Evolutionary conservation across 441 rosid species (phyloP).

Genomic region (Breynia disticha): DNA sequence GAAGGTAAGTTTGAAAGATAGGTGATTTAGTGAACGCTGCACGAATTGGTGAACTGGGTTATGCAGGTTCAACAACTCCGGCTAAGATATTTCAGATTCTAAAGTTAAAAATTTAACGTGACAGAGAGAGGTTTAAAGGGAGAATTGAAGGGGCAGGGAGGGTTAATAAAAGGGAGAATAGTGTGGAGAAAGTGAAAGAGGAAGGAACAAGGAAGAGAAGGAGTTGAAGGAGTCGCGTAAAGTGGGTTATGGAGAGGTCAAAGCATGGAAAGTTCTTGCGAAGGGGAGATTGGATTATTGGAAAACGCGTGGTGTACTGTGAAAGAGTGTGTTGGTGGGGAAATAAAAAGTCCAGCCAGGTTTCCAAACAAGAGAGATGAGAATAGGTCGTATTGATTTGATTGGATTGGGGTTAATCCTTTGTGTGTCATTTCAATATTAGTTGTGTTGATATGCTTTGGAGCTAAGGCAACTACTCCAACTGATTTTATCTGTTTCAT

Average conservation of each 20-base stretch:
- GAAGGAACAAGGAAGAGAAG: neutral
- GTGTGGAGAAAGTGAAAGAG: neutral
- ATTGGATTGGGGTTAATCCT: neutral
- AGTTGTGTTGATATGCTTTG: neutral
- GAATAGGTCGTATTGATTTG: slow-evolving; percentile 9
- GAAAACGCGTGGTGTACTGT: neutral
- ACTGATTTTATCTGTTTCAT: neutral
- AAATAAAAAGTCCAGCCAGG: neutral
- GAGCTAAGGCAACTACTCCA: neutral
- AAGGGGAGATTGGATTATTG: no score
- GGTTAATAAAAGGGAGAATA: neutral
- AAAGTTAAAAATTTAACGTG: no score
- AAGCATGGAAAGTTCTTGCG: neutral
- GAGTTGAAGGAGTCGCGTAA: no score
- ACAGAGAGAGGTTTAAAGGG: neutral
- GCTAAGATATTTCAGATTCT: neutral
- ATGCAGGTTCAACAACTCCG: slow-evolving; percentile 7
- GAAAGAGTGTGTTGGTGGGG: slow-evolving; percentile 5
- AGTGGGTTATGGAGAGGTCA: neutral
- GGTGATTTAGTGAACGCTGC: neutral
- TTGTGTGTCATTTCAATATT: no score
- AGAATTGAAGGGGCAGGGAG: neutral
- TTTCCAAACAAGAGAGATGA: neutral
- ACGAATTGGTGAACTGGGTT: slow-evolving; percentile 8
- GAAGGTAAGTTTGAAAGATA: no score